These are phyloP conservation scores for Lipomyces mesembrius DNA, from an alignment of 805 yeast genomes.

Conservation along the genomic window DNA sequence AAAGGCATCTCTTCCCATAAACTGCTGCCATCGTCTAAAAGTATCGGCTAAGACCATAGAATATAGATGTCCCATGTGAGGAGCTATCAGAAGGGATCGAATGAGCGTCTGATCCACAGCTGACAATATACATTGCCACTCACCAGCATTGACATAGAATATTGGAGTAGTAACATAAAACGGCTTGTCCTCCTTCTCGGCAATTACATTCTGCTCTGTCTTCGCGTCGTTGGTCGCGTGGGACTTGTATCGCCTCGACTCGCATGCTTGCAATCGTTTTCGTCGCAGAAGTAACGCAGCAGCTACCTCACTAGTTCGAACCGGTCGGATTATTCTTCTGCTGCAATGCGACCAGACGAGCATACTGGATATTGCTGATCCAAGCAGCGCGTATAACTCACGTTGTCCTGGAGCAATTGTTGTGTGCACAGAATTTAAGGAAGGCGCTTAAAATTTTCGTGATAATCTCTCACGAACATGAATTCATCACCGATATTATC, in stretches of 20 bases:
- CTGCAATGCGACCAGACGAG: conserved; percentile 2
- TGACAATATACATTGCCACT: conserved; percentile 3
- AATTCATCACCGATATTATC: no score
- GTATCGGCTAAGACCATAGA: conserved; percentile 85
- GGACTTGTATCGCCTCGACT: background rate
- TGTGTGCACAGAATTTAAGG: background rate
- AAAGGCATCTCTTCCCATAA: conserved; percentile 53
- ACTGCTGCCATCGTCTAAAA: conserved; percentile 68
- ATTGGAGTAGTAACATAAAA: conserved; percentile 84
- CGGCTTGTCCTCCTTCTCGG: conserved; percentile 35
- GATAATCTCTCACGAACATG: no score
- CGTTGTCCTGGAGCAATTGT: background rate
- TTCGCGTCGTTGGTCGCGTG: background rate
- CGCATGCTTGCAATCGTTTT: background rate
- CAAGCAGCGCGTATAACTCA: background rate
- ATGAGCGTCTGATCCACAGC: background rate
- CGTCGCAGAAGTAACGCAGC: background rate
- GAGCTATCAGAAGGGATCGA: conserved; percentile 49
- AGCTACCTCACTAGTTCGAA: background rate
- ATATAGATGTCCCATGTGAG: conserved; percentile 92
- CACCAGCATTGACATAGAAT: conserved; percentile 86
- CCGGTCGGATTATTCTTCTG: background rate
- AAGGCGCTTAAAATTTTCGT: background rate
- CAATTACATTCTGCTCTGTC: background rate
- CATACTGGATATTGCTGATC: background rate